phyloP scores from a whole-genome alignment of 106 monocot species.

The Apostasia shenzhenica region DNA sequence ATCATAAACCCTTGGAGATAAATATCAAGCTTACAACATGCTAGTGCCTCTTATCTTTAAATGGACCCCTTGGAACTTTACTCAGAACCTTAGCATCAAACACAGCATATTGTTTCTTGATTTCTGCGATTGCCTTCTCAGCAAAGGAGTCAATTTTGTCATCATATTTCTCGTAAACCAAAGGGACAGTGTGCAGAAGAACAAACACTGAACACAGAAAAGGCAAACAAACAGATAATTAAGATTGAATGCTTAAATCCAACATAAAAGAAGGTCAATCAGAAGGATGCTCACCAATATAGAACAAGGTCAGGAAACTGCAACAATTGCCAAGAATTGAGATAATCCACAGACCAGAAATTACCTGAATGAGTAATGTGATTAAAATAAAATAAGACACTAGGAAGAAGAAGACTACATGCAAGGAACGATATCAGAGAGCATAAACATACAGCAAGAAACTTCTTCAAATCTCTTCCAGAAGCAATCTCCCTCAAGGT shows the following conservation, averaged over 20 bases:
- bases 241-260: too few species aligned
- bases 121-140: constrained; percentile 13
- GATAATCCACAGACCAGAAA: constrained; percentile 13
- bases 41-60: constrained; percentile 6
- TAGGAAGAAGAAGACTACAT: not conserved
- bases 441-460: constrained; percentile 41
- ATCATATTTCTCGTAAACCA: constrained; percentile 20
- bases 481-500: constrained; percentile 32
- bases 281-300: not conserved
- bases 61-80: constrained; percentile 9
- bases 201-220: constrained; percentile 9
- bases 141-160: constrained; percentile 13
- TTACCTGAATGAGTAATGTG: constrained; percentile 5
- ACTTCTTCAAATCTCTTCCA: constrained; percentile 38
- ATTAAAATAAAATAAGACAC: not conserved
- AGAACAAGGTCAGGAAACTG: constrained; percentile 8
- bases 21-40: too few species aligned
- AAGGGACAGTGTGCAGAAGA: constrained; percentile 16
- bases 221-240: not conserved
- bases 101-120: constrained; percentile 17
- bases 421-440: not conserved
- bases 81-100: constrained; percentile 7
- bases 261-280: too few species aligned
- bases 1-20: too few species aligned
- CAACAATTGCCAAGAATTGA: constrained; percentile 8